Base-by-base conservation (phyloP, 1,139 yeast species). In the Nakaseomyces sp. region DNA sequence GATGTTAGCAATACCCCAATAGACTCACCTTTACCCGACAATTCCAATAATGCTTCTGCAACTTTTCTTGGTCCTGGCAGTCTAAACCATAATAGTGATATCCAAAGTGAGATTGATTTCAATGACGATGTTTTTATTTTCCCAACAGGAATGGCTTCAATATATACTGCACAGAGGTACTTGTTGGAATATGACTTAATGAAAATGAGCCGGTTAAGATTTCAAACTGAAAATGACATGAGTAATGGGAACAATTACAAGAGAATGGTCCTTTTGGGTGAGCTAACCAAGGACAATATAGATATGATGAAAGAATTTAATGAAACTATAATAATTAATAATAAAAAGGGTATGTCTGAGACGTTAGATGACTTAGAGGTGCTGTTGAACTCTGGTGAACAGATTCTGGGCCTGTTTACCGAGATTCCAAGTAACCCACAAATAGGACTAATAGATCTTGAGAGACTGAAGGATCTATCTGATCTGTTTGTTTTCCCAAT, bases 361-460 rank as follows among this genome's bases (percentile, higher is more conserved):
- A 29, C 29, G 8, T 10, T 39, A 19, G 76, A 72, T 37, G 77
- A 77, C 43, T 66, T 91, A 36, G 93, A 87, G 57, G 54, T 57
- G 12, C 68, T 74, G 35, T 70, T 91, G 47, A 75, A 71, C 45
- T 50, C 67, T 0, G 95, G 95, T 3, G 81, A 76, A 49, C 67
- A 70, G 44, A 76, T 80, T 35, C 71, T 88, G 37, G 70, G 79
- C 52, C 72, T 91, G 32, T 86, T 86, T 60, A 83, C 96, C 58
- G 98, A 93, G 65, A 82, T 94, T 53, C 98, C 98, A 1, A 83
- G 95, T 0, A 89, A 89, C 63, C 97, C 97, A 9, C 69, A 88
- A 47, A 70, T 91, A 52, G 83, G 79, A 57, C 81, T 95, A 30
- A 95, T 96, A 1, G 77, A 91, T 60, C 69, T 91, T 56, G 62